A percentile compares a stretch with the other conserved stretches of the same genome.
Evolutionary conservation across 306 rosid genomes (phyloP).

Genomic region (Senna siamea): DNA sequence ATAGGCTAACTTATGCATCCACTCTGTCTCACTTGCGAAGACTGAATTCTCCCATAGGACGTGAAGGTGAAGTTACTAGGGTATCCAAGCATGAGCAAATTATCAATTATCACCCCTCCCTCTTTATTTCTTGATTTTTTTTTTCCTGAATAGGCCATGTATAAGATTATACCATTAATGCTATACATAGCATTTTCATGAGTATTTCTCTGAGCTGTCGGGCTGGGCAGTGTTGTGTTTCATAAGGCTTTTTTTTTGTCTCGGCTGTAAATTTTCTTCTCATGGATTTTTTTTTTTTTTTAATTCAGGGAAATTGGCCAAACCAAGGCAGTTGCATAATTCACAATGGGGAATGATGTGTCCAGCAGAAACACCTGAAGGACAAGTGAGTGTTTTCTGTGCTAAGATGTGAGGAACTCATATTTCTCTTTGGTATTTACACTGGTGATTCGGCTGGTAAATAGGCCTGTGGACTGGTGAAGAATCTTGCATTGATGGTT

Average conservation of each 20-base stretch:
- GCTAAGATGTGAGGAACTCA: not conserved
- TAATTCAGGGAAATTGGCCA: conserved; percentile 83
- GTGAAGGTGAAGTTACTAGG: conserved; percentile 78
- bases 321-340: conserved; percentile 92
- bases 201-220: not conserved
- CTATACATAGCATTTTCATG: not conserved
- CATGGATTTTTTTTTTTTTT: too few relatives aligned
- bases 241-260: too few relatives aligned
- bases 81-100: conserved; percentile 9
- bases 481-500: too few relatives aligned
- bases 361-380: conserved; percentile 99
- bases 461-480: conserved; percentile 97
- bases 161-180: conserved; percentile 16
- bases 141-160: conserved; percentile 11
- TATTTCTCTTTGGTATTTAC: conserved; percentile 27
- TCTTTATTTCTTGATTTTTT: too few relatives aligned
- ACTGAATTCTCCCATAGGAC: conserved; percentile 96
- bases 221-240: not conserved
- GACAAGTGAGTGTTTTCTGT: conserved; percentile 68
- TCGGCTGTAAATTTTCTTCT: conserved; percentile 12
- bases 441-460: conserved; percentile 36
- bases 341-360: conserved; percentile 99
- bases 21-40: conserved; percentile 93
- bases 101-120: not conserved
- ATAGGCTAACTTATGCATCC: conserved; percentile 91